Base-by-base conservation (phyloP, 1,284 basidiomycete genomes). In the Leccinum pachyderme region DNA sequence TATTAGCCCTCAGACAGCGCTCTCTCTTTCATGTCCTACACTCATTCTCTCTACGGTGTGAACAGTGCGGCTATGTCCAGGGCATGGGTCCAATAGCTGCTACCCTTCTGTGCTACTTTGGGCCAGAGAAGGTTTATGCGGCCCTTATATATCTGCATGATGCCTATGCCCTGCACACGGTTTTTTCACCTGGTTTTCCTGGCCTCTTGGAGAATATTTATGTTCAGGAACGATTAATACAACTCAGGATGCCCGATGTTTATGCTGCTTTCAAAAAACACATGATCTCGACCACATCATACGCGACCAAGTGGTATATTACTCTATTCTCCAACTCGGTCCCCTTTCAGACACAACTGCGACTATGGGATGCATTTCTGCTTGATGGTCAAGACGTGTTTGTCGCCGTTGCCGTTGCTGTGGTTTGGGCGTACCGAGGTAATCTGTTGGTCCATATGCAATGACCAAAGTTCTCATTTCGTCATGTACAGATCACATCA, bases 231-330 rank as follows among this genome's bases (percentile, higher is more conserved):
- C 81, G 86, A 45, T 80, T 98, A 45, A 88, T 89, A 68, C 84
- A 93, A 70, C 77, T 80, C 60, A 82, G 91, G 74, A 87, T 98
- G 84, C 96, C 97, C 0, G 84, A 84, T 31, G 87, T 99, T n/a
- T 93, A 90, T 63, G 77, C 76, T 29, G 84, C 89, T 18, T 93
- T 98, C 72, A 84, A 87, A 75, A 87, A 84, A 59, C 87, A 97
- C 63, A 89, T 85, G 81, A 89, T 99, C 59, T 91, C 89, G 5
- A 93, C 92, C 4, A 95, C 94, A 39, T 87, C 93, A 15, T 99
- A 96, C 72, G 96, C 94, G 31, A 98, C 96, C 2, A 98, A 98
- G 72, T 99, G 96, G 95, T 99, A 98, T 73, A 99, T 99, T 71
- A 99, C 97, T 2, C 77, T 99, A 15, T 96, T 95, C 66, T 86